Base-by-base conservation (phyloP, 441 rosid genomes). In the Geranium incanum region DNA sequence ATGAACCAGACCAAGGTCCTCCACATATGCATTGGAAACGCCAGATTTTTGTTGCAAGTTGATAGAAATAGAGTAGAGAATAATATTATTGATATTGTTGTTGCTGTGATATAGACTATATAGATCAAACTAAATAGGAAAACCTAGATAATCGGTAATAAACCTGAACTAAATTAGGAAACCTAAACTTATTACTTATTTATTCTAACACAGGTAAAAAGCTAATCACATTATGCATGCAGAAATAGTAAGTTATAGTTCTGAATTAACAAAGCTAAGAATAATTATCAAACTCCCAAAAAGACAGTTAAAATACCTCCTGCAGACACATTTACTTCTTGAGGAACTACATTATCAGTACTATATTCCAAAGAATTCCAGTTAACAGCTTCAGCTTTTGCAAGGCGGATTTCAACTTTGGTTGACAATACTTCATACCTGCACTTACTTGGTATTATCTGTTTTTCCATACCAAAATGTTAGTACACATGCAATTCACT, bases 341-440 rank as follows among this genome's bases (percentile, higher is more conserved):
- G 81, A 23, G 77, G 74, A 59, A 85, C 83, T 37, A 74, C 48
- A 68, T 67, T 68, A 57, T 83, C 85, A 72, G 66, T 68, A 74
- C 70, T 77, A 78, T 71, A 90, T 72, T 87, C 93, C 62, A 90
- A 91, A 69, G 90, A 78, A 6, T 75, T 68, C 96, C 96, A 90
- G 6, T 81, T 84, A 59, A 85, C 66, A 12, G 77, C 74, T 68
- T 84, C 93, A 70, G 90, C 87, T 83, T 90, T 90, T 45, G 84
- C 82, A 38, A 90, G 87, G 59, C 79, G 83, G 63, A 90, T 85
- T 85, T 90, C 93, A 48, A 88, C 70, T 82, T 85, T 90, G 66
- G 91, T 90, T 15, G 89, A 63, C 82, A 88, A 74, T 70, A 90
- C 84, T 0, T 19, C 38, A 64, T 67, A 80, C 75, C 84, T 86